Evolutionary conservation across 2,329 filamentous ascomycete genomes (phyloP).

Genomic region (Fusarium verticillioides): DNA sequence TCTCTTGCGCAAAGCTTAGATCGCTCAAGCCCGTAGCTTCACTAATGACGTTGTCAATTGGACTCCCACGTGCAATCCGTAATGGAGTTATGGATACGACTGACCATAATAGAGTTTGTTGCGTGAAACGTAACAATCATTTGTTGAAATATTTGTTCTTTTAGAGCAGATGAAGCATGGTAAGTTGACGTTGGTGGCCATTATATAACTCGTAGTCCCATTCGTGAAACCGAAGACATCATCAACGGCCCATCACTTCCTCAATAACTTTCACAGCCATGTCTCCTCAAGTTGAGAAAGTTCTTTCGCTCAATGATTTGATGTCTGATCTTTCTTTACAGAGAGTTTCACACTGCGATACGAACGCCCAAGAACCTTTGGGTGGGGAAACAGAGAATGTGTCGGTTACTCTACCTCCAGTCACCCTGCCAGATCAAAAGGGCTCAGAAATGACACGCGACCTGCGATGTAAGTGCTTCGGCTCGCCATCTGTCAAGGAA

Average conservation of each 20-base stretch:
- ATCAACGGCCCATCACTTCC: background rate
- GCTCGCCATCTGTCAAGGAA: accelerated
- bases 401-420: background rate
- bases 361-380: accelerated
- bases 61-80: background rate
- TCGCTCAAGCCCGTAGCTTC: background rate
- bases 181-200: background rate
- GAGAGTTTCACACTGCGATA: background rate
- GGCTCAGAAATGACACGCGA: background rate
- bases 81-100: background rate
- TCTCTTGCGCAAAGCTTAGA: too few relatives aligned
- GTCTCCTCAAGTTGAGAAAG: background rate
- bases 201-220: background rate
- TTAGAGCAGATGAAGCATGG: accelerated
- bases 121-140: background rate
- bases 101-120: background rate
- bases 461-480: background rate
- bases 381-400: background rate
- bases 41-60: background rate
- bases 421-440: background rate
- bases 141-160: background rate
- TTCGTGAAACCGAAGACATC: background rate
- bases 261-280: background rate
- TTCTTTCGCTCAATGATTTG: too few relatives aligned
- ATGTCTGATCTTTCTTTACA: background rate